Conservation (phyloP, 495 filamentous ascomycete genomes). For the Durotheca rogersii region DNA sequence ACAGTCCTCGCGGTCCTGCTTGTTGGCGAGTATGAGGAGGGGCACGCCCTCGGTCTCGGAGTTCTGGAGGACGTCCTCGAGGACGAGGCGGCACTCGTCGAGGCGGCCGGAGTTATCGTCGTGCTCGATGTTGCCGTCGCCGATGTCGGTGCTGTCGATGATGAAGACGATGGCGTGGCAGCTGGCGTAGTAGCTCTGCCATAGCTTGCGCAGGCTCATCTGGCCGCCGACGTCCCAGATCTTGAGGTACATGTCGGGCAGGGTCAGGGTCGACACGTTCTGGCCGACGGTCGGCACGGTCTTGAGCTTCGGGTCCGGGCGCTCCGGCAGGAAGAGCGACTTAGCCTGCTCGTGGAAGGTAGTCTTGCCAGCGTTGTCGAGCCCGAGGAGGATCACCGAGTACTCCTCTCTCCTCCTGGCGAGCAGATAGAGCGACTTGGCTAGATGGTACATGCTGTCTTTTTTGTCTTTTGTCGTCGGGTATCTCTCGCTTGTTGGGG, state of each 20-base stretch:
- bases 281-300: constrained; percentile 98
- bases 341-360: constrained; percentile 97
- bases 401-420: constrained; percentile 99
- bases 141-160: constrained; percentile 89
- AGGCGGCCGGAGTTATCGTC: constrained; percentile 64
- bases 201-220: constrained; percentile 81
- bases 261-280: constrained; percentile 85
- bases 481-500: no score
- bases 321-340: constrained; percentile 71
- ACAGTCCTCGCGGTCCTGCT: constrained; percentile 96
- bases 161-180: constrained; percentile 98
- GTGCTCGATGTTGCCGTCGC: constrained; percentile 67
- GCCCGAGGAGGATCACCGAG: constrained; percentile 92
- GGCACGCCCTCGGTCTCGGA: constrained; percentile 87
- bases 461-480: neutral
- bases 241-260: constrained; percentile 93
- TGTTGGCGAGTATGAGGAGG: constrained; percentile 90
- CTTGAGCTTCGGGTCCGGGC: constrained; percentile 58
- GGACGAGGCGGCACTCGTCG: constrained; percentile 82
- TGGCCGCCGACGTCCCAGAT: constrained; percentile 98
- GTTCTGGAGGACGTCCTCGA: constrained; percentile 83
- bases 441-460: constrained; percentile 84
- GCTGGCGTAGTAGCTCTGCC: constrained; percentile 91
- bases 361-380: constrained; percentile 98
- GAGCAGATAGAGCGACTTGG: constrained; percentile 90